Conservation (phyloP, 495 filamentous ascomycete species). For the Parathielavia appendiculata region DNA sequence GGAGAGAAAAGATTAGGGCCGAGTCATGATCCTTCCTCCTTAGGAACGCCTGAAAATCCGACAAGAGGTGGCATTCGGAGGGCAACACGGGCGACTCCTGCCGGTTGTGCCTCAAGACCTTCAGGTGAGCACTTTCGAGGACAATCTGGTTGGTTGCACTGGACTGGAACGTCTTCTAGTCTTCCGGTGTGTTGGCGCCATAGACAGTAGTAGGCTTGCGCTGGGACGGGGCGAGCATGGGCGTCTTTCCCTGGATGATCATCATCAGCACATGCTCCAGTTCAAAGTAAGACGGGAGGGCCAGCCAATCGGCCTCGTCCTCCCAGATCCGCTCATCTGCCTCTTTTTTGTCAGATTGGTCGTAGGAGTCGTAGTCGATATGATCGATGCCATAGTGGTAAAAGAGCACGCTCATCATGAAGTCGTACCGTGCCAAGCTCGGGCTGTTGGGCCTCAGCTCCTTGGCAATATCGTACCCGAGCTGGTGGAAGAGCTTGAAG, state of each 20-base stretch:
- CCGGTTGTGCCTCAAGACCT: conserved; percentile 20
- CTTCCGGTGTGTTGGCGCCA: conserved; percentile 14
- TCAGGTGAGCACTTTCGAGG: conserved; percentile 20
- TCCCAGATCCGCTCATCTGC: conserved; percentile 21
- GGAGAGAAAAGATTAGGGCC: conserved; percentile 24
- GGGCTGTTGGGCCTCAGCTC: conserved; percentile 13
- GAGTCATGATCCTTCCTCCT: conserved; percentile 7
- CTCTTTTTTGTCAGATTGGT: conserved; percentile 12
- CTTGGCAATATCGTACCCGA: conserved; percentile 27
- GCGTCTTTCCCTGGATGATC: conserved; percentile 22
- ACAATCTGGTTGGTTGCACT: conserved; percentile 20
- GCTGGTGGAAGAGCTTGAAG: conserved; percentile 29
- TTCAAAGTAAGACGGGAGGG: conserved; percentile 11
- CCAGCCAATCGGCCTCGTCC: conserved; percentile 27
- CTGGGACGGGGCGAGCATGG: conserved; percentile 16
- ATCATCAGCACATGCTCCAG: conserved; percentile 2
- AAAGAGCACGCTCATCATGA: conserved; percentile 28
- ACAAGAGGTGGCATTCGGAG: conserved; percentile 23
- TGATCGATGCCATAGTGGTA: conserved; percentile 24
- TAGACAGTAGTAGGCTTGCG: conserved; percentile 18
- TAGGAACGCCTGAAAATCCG: conserved; percentile 20
- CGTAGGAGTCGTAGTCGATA: conserved; percentile 26
- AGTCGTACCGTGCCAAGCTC: conserved; percentile 19
- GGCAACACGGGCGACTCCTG: conserved; percentile 13
- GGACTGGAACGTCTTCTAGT: conserved; percentile 15